Evolutionary conservation across 139 green algal species (phyloP).

Genomic region (Zygnema circumcarinatum): DNA sequence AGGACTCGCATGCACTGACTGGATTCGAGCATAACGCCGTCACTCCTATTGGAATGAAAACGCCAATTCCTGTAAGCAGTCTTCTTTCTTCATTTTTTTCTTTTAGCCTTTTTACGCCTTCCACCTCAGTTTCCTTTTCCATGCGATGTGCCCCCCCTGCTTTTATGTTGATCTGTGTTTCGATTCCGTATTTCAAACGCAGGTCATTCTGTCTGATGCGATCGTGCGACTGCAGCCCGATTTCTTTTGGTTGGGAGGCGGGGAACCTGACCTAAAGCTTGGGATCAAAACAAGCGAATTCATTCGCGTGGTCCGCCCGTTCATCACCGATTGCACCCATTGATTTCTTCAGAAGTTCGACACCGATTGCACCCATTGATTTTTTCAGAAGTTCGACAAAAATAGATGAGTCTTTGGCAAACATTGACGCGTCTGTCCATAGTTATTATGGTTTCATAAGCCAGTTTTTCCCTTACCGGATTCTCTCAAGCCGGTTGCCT

Average conservation of each 20-base stretch:
- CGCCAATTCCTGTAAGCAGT: constrained; percentile 71
- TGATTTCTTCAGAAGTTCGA: constrained; percentile 44
- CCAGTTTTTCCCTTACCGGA: no score
- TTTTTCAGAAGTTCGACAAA: constrained; percentile 34
- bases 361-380: constrained; percentile 57
- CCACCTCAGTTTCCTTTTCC: not conserved
- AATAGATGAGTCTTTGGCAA: no score
- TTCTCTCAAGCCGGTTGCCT: no score
- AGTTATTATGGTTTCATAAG: no score
- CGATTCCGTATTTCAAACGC: constrained; percentile 35
- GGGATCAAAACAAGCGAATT: constrained; percentile 36
- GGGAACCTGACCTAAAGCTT: constrained; percentile 91
- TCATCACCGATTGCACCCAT: constrained; percentile 60
- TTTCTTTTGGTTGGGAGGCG: constrained; percentile 75
- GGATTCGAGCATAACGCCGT: constrained; percentile 86
- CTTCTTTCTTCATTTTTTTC: not conserved
- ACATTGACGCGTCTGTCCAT: no score
- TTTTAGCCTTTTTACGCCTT: not conserved
- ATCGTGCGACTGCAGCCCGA: constrained; percentile 62
- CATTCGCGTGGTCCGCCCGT: constrained; percentile 19
- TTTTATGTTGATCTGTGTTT: not conserved
- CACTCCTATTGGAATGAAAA: constrained; percentile 75
- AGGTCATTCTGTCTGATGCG: constrained; percentile 76
- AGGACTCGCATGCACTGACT: constrained; percentile 71
- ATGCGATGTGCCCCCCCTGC: not conserved